Evolutionary conservation across 257 asterid species (phyloP).

Genomic region (Solanum pinnatisectum): DNA sequence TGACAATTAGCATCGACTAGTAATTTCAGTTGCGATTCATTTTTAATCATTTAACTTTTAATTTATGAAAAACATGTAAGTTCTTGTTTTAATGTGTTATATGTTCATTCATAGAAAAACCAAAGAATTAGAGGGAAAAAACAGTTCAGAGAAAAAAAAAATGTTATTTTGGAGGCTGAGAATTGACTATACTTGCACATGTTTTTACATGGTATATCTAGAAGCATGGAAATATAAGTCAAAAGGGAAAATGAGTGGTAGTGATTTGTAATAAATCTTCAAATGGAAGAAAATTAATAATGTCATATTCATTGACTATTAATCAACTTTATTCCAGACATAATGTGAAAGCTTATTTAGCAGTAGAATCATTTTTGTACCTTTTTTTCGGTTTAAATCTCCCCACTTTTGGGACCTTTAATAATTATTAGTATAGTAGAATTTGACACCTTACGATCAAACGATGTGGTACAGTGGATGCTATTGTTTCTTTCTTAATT

Average conservation of each 20-base stretch:
- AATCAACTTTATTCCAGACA: not conserved
- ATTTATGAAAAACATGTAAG: not conserved
- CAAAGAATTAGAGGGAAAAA: no score
- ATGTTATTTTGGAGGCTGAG: not conserved
- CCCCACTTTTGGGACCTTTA: not conserved
- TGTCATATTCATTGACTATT: not conserved
- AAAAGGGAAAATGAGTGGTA: not conserved
- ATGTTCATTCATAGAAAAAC: not conserved
- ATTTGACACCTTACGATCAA: not conserved
- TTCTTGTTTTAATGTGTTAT: not conserved
- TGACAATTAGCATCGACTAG: not conserved
- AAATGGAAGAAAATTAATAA: not conserved
- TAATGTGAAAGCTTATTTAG: not conserved
- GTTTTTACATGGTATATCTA: not conserved
- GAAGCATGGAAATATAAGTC: not conserved
- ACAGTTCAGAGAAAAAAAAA: no score
- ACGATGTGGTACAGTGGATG: rapidly evolving
- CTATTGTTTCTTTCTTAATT: no score
- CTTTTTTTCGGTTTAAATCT: not conserved
- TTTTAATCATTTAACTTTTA: not conserved
- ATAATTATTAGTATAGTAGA: not conserved
- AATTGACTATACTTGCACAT: not conserved
- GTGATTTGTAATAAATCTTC: not conserved
- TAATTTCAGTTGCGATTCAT: not conserved
- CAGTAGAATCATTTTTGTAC: not conserved